Evolutionary conservation across 1,139 yeast genomes (phyloP).

Genomic region (Yamadazyma atmosphaerica): DNA sequence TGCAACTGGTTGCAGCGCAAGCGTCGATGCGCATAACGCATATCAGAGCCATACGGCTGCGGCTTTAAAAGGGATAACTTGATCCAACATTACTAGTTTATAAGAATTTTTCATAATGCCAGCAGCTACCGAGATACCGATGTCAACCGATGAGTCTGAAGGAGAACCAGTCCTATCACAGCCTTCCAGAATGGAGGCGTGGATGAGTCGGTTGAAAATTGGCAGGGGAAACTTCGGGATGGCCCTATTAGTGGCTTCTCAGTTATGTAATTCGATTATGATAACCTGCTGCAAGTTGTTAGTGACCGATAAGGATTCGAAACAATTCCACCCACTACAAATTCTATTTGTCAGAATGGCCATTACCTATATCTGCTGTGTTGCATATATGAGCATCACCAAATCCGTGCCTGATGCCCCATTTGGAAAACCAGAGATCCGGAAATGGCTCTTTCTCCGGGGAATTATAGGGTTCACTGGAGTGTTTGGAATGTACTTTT

Average conservation of each 20-base stretch:
- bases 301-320: conserved; percentile 55
- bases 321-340: conserved; percentile 72
- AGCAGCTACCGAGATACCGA: background rate
- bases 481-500: conserved; percentile 72
- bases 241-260: conserved; percentile 51
- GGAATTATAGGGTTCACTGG: conserved; percentile 80
- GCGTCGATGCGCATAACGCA: background rate
- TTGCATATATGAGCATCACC: conserved; percentile 52
- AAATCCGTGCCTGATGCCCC: conserved; percentile 60
- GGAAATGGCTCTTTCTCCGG: conserved; percentile 58
- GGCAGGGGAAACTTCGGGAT: conserved; percentile 27
- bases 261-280: conserved; percentile 76
- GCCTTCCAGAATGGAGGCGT: too few species aligned
- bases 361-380: conserved; percentile 62
- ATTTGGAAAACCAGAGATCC: conserved; percentile 63
- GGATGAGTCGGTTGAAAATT: too few species aligned
- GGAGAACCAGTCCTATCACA: conserved; percentile 3
- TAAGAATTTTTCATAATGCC: background rate
- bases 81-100: background rate
- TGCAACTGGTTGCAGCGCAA: background rate
- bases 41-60: conserved; percentile 2
- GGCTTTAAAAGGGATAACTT: background rate
- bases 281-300: conserved; percentile 70
- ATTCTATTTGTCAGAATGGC: conserved; percentile 75
- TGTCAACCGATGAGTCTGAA: background rate